Evolutionary conservation across 2,329 filamentous ascomycete species (phyloP), one percentile per base, ranked within the genome.

Genomic region (Diaporthe velutina): DNA sequence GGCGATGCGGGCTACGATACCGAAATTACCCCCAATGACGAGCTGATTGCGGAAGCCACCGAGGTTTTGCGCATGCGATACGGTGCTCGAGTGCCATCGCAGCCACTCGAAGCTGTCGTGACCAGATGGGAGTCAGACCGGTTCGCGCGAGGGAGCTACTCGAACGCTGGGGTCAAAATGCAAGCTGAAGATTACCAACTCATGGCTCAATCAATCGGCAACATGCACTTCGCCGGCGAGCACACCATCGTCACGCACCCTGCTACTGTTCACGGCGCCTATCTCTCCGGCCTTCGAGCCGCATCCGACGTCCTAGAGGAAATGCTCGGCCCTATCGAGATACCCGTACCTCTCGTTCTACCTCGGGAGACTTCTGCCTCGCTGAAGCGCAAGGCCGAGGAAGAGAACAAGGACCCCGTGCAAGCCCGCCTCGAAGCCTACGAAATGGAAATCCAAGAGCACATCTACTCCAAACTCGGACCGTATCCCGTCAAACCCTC

Each of bases 221-320:
- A 97, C 77, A 86, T 99, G 12, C 95, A 96, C 83, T 99, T 99
- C 83, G 97, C 96, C 22, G 97, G 97, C 64, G 97, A 99, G 84
- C 97, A 98, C 76, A 99, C 97, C 0, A 98, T 94, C 79, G 95
- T 95, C 61, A 98, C 95, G 0, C 96, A 99, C 81, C 97, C 97
- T 17, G 97, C 97, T 42, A 99, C 97, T 2, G 97, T 99, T 0
- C 97, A 99, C 79, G 97, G 97, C 8, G 97, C 97, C 12, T 99
- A 98, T 81, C 87, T 99, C 5, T 98, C 97, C 2, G 97, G 97
- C 3, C 88, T 99, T 8, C 93, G 97, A 67, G 97, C 94, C 4
- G 97, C 97, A 15, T 93, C 94, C 4, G 96, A 98, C 80, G 90
- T 99, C 3, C 87, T 98, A 50, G 93, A 96, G 72, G 87, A 91